Evolutionary conservation across 352 stramenopile species (phyloP), one percentile per base, ranked within the genome.

Genomic region (Globisporangium apiculatum): DNA sequence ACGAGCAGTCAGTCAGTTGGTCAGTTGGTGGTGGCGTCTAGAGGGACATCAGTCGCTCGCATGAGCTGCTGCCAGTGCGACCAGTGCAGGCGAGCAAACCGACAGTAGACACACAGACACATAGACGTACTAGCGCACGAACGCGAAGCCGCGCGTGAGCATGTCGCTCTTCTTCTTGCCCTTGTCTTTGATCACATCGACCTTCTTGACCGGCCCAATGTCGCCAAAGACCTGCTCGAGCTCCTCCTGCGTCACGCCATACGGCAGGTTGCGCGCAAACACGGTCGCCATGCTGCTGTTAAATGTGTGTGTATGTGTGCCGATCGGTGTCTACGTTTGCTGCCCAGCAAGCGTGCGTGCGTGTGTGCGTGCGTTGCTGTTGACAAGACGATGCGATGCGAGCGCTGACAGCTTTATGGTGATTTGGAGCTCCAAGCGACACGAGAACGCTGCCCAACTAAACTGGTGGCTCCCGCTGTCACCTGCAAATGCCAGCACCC

Each of bases 151-250:
- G 48, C 84, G 84, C 58, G 82, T 91, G 55, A 86, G 74, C 66
- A 78, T 83, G 55, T 92, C 82, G 63, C 67, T 79, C 73, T 91
- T 92, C 54, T 67, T 67, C 58, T 88, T 89, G 69, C 84, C 84
- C 71, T 94, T 94, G 62, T 94, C 79, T 61, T 94, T 94, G 67
- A 94, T 94, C 53, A 94, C 68, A 72, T 90, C 80, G 53, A 94
- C 87, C 71, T 94, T 91, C 64, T 80, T 89, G 38, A 92, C 78
- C 37, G 84, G 84, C 5, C 84, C 84, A 40, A 94, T 73, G 46
- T 91, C 79, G 51, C 84, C 75, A 63, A 94, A 94, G 47, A 89
- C 65, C 48, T 87, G 67, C 76, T 94, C 84, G 40, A 94, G 75
- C 69, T 88, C 79, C 62, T 91, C 79, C 69, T 91, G 81, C 57